Conservation (phyloP, 192 early-diverging fungal genomes). For the Mycoemilia scoparia region DNA sequence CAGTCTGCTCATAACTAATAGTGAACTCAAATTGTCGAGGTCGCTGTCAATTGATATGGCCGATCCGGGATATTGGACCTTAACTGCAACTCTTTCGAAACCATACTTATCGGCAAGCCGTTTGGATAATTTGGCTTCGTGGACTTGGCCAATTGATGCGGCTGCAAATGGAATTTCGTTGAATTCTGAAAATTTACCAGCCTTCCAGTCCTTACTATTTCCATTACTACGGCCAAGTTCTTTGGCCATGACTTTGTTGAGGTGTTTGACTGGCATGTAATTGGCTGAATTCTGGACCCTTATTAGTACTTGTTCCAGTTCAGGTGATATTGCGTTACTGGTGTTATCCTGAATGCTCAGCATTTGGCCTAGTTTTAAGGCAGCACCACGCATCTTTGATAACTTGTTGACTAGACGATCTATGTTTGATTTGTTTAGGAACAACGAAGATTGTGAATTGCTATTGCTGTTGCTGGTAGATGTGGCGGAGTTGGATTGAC, state of each 20-base stretch:
- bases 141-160: conserved; percentile 75
- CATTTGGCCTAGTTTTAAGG: conserved; percentile 95
- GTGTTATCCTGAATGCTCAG: conserved; percentile 77
- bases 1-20: conserved; percentile 64
- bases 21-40: conserved; percentile 57
- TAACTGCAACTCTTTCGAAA: conserved; percentile 53
- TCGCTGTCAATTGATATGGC: conserved; percentile 76
- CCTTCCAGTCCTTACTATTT: conserved; percentile 51
- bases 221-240: no score
- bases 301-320: conserved; percentile 62
- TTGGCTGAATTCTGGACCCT: conserved; percentile 88
- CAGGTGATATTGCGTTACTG: conserved; percentile 54
- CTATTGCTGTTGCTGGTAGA: conserved; percentile 5
- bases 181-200: conserved; percentile 48
- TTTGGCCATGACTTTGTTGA: conserved; percentile 47
- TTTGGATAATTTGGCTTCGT: conserved; percentile 33
- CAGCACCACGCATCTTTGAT: conserved; percentile 86
- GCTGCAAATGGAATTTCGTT: conserved; percentile 78
- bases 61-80: conserved; percentile 94
- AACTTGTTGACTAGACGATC: conserved; percentile 74
- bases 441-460: conserved; percentile 28
- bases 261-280: conserved; percentile 81
- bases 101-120: conserved; percentile 2
- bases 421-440: conserved; percentile 60
- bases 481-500: conserved; percentile 25